These are phyloP conservation scores for Penicillium sp. DNA, from an alignment of 2,329 filamentous ascomycete species.

Conservation along the genomic window DNA sequence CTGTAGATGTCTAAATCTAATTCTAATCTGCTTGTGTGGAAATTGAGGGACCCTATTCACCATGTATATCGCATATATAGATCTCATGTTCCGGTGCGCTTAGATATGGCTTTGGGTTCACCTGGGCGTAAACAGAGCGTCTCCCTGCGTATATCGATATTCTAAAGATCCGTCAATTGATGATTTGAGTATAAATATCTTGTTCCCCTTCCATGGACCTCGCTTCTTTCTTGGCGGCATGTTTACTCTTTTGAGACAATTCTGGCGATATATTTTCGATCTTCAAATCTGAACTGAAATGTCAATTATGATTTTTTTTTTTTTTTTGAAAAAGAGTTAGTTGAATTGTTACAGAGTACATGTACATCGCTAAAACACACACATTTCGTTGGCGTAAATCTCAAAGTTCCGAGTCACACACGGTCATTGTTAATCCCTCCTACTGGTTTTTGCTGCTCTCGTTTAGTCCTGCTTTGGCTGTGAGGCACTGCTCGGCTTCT, in stretches of 20 bases:
- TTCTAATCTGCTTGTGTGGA: slow-evolving; percentile 26
- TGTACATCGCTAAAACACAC: background rate
- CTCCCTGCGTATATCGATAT: background rate
- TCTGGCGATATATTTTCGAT: background rate
- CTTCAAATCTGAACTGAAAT: background rate
- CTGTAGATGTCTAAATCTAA: slow-evolving; percentile 39
- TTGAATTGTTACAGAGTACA: background rate
- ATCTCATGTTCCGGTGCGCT: background rate
- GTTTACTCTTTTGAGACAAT: background rate
- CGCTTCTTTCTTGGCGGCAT: slow-evolving; percentile 16
- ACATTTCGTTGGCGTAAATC: background rate
- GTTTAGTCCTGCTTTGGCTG: slow-evolving; percentile 2
- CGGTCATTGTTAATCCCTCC: background rate
- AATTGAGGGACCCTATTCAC: slow-evolving; percentile 6
- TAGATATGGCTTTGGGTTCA: background rate
- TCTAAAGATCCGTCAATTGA: slow-evolving; percentile 5
- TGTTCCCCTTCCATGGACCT: slow-evolving; percentile 29
- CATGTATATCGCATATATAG: slow-evolving; percentile 16
- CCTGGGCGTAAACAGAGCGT: background rate
- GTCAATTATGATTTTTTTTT: too few species aligned
- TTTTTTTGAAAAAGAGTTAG: background rate
- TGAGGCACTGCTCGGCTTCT: slow-evolving; percentile 25
- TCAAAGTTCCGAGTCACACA: background rate
- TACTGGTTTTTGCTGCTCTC: background rate
- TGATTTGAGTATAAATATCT: slow-evolving; percentile 6